Base-by-base conservation (phyloP, 1,284 basidiomycete genomes). In the Schizopora paradoxa region DNA sequence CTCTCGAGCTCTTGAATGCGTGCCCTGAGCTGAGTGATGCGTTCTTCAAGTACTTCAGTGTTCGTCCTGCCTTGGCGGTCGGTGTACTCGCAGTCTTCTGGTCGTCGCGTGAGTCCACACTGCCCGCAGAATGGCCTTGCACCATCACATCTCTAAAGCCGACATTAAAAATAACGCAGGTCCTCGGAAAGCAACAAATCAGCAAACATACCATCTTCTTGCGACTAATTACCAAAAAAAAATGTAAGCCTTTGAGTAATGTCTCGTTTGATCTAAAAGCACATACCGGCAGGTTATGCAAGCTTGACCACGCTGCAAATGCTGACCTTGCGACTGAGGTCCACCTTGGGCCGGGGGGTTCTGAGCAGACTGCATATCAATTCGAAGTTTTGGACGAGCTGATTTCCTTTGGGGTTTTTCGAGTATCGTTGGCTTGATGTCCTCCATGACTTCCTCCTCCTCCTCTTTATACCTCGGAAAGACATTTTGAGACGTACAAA, bases 21-120 rank as follows among this genome's bases (percentile, higher is more conserved):
- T 11, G 34, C 35, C 27, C 39, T 40, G 14, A 51, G 45, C 21
- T 37, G 34, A 13, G 23, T 28, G 11, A 51, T 33, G 8, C 45
- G 38, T 34, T 51, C 49, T 37, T 51, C 49, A n/a, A 47, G 34
- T 35, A 47, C 49, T 28, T 51, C 43, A 6, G 36, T 51, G 6
- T 41, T 34, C 0, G 49, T 51, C 32, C 49, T 40, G 4, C 49
- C 49, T 43, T 51, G 49, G 8, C 38, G 46, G 18, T 51, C 45
- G 13, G 49, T 51, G 33, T 51, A 51, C 23, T 51, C 45, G 33
- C 49, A 51, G 21, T 51, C 46, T 6, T 37, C 28, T 4, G 44
- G 43, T 2, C 41, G 31, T 7, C 27, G 33, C 2, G 35, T 34
- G 22, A 33, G 19, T 5, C 28, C 21, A 23, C 49, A 51, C n/a